Evolutionary conservation across 495 filamentous ascomycete species (phyloP), one percentile per base, ranked within the genome.

Genomic region (Aspergillus biplanus): DNA sequence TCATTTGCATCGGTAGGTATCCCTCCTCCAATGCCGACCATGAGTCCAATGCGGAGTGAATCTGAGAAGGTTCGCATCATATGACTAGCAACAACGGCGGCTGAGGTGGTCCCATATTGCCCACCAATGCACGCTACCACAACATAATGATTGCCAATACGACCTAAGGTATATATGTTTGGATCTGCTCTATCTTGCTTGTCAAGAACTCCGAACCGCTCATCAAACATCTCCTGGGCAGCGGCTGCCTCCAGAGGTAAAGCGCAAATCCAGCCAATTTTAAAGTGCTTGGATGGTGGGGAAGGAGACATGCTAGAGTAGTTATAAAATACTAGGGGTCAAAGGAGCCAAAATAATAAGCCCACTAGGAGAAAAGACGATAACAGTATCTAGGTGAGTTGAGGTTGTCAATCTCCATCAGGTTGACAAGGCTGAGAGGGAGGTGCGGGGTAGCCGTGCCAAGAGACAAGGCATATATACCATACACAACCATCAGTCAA

Each of bases 221-320:
- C 76, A 59, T 87, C 83, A 3, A 86, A 73, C 65, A 82, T 77
- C n/a, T 67, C 68, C 32, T 44, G 47, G 4, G 79, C 82, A 0
- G 83, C 83, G 16, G 77, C 69, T 6, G 66, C 58, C 65, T 86
- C 83, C 13, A 67, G 63, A 7, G 66, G 58, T 5, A 85, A 66
- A 1, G 81, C 77, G 64, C 76, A 83, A 35, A 86, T 79, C 78
- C 80, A 83, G 34, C 79, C 84, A 7, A 86, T 72, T 2, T 72
- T 79, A 62, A 83, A 86, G 11, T 73, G 67, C 50, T 77, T 69
- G 31, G 52, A 62, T 50, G 62, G 50, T 16, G 60, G 62, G 56
- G 18, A 35, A 83, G 21, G 21, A 27, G 21, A 27, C 21, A 27
- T 27, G 21, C 21, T 27, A 27, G 21, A 27, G 2, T 27, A 2